Base-by-base conservation (phyloP, 345 rosid genomes). In the Eucalyptus tenuipes region DNA sequence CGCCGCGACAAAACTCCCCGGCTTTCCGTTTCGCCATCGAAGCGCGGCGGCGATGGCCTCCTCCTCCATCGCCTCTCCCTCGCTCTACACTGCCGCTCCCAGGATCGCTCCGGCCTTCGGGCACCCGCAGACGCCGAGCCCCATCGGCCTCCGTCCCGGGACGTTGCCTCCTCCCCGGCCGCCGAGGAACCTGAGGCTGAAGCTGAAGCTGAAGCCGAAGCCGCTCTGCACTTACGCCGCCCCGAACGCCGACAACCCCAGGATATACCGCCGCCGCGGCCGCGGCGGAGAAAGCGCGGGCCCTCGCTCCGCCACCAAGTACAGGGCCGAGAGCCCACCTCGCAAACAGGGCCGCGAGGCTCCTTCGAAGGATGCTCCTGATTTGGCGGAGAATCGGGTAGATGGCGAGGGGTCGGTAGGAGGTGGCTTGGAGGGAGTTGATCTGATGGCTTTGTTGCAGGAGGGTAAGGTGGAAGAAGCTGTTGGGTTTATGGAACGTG, bases 381-480 rank as follows among this genome's bases (percentile, higher is more conserved):
- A 88, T 47, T 14, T 87, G 59, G 37, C 61, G 68, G 64, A 86
- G 84, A 80, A 55, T 29, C 44, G 75, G 4, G 49, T 20, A 20
- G 85, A 16, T 22, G 49, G 84, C 55, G 79, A 37, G 86, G 89
- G 86, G 87, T 89, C 90, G 42, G 50, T 79, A 17, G 90, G 85
- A 49, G 89, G 64, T 87, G 90, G 68, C 52, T 49, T 91, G 7
- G 20, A 66, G 49, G 87, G 37, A 14, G 86, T 85, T 79, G 92
- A 95, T 90, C 91, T 95, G 87, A 64, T 89, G 88, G 87, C 90
- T 37, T 85, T 94, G 90, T 90, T 94, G 91, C 27, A 86, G 49
- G 94, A 95, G 75, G 96, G 96, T 3, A 94, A 91, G 90, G 82
- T 93, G 40, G 90, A 91, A 68, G 95, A 93, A 85, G 95, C 89